phyloP scores from a whole-genome alignment of 495 filamentous ascomycete genomes.

The Penicillium goetzii region DNA sequence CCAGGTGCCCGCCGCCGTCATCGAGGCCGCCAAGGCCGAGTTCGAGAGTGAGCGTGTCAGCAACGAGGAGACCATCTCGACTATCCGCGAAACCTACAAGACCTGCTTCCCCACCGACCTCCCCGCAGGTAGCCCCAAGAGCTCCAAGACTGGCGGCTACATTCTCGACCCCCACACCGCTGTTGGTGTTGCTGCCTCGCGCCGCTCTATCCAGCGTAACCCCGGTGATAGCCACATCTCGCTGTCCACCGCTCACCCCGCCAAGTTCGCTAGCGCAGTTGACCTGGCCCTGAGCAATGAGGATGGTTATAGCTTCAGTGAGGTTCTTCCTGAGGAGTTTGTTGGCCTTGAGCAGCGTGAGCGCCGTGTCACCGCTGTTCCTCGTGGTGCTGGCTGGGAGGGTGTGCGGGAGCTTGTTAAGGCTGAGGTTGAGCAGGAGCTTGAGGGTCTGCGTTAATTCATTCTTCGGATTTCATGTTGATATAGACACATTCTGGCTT shows the following conservation, averaged over 20 bases:
- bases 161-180: conserved; percentile 92
- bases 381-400: conserved; percentile 37
- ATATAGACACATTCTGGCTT: conserved; percentile 1
- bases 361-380: conserved; percentile 39
- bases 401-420: conserved; percentile 47
- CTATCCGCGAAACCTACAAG: conserved; percentile 68
- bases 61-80: conserved; percentile 74
- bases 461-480: neutral
- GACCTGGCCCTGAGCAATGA: conserved; percentile 70
- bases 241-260: conserved; percentile 89
- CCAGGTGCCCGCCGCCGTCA: conserved; percentile 66
- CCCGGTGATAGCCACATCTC: conserved; percentile 67
- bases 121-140: conserved; percentile 35
- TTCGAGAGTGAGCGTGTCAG: conserved; percentile 86
- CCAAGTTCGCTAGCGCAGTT: conserved; percentile 86
- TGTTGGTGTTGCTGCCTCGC: conserved; percentile 75
- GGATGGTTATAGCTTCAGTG: conserved; percentile 68
- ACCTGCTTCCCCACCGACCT: conserved; percentile 41
- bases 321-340: conserved; percentile 80
- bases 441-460: conserved; percentile 26
- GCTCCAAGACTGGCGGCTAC: conserved; percentile 57
- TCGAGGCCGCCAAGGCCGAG: conserved; percentile 62
- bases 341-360: conserved; percentile 68
- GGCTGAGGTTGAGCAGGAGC: conserved; percentile 43
- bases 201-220: conserved; percentile 62